phyloP scores from a whole-genome alignment of 2,329 filamentous ascomycete species.

The Exophiala sideris region DNA sequence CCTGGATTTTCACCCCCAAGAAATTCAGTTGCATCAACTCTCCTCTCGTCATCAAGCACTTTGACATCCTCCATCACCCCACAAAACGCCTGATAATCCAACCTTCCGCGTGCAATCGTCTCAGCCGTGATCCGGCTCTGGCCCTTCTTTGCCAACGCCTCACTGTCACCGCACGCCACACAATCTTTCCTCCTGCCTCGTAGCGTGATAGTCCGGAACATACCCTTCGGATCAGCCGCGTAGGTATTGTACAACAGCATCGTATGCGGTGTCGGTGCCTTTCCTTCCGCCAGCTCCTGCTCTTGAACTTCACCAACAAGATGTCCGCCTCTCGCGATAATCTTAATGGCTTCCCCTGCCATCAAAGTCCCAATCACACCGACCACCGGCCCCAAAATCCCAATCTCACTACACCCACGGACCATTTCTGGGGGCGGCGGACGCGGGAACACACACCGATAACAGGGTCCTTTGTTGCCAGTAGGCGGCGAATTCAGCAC shows the following conservation, averaged over 20 bases:
- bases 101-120: constrained; percentile 59
- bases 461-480: constrained; percentile 71
- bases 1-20: constrained; percentile 30
- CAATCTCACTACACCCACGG: constrained; percentile 84
- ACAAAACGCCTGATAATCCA: constrained; percentile 87
- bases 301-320: constrained; percentile 19
- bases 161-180: constrained; percentile 67
- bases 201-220: constrained; percentile 74
- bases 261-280: constrained; percentile 29
- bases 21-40: constrained; percentile 65
- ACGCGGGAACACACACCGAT: constrained; percentile 85
- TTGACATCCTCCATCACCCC: constrained; percentile 58
- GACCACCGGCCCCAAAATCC: constrained; percentile 87
- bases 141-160: constrained; percentile 59
- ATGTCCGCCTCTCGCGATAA: constrained; percentile 53
- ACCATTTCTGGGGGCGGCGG: constrained; percentile 82
- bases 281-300: constrained; percentile 26
- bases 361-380: constrained; percentile 91
- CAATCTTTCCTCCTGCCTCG: constrained; percentile 67
- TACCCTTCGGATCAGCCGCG: constrained; percentile 37
- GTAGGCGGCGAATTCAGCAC: constrained; percentile 58
- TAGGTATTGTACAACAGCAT: constrained; percentile 57
- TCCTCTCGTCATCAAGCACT: constrained; percentile 60
- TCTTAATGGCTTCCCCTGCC: constrained; percentile 81
- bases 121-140: constrained; percentile 61